phyloP scores from a whole-genome alignment of 805 yeast species.

The Lipomyces orientalis region DNA sequence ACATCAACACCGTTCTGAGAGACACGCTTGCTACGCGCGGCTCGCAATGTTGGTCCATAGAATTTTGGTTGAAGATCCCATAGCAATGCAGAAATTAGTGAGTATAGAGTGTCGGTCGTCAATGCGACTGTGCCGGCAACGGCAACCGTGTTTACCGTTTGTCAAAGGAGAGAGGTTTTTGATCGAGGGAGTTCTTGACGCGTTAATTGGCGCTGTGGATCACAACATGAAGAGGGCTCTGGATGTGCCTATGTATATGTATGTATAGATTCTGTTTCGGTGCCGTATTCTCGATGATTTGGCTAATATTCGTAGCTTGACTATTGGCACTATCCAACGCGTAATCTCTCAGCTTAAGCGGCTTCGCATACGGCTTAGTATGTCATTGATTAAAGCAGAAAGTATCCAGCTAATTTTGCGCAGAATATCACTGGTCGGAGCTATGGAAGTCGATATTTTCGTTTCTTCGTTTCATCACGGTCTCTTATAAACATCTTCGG shows the following conservation, averaged over 20 bases:
- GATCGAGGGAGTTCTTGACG: constrained; percentile 47
- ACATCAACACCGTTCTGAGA: constrained; percentile 39
- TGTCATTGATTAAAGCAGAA: constrained; percentile 15
- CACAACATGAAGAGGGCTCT: constrained; percentile 42
- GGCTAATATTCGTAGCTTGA: constrained; percentile 12
- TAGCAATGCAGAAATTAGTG: constrained; percentile 18
- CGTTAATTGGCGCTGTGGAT: constrained; percentile 44
- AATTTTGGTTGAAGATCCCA: constrained; percentile 43
- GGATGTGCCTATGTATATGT: constrained; percentile 42
- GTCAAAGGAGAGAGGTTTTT: constrained; percentile 40
- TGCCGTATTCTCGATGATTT: neutral
- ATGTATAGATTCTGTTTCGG: neutral
- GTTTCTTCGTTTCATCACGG: constrained; percentile 40
- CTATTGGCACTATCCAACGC: constrained; percentile 28
- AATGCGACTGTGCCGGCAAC: constrained; percentile 36
- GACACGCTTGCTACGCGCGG: constrained; percentile 43
- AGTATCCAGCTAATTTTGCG: neutral
- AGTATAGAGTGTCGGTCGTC: constrained; percentile 17
- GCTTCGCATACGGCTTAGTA: constrained; percentile 22
- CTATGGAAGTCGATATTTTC: constrained; percentile 47
- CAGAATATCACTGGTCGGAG: constrained; percentile 48
- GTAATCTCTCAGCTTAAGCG: constrained; percentile 33
- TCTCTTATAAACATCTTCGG: constrained; percentile 6
- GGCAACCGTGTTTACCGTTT: constrained; percentile 41
- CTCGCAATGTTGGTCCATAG: constrained; percentile 44